Conservation (phyloP, 257 asterid genomes). For the Nemophila menziesii region DNA sequence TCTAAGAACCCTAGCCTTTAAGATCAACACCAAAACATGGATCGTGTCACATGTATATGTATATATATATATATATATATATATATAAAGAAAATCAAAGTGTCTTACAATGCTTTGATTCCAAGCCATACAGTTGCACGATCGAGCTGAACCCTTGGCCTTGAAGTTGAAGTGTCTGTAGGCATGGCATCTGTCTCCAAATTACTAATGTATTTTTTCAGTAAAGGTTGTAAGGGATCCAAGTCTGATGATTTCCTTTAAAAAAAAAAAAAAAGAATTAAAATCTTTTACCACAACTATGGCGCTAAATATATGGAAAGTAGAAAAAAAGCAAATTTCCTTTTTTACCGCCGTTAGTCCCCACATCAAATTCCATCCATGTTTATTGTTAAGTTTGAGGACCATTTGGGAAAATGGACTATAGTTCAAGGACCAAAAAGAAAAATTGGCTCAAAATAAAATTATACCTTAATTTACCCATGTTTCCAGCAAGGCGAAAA, state of each 20-base stretch:
- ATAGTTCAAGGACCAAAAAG: no score
- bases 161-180: conserved; percentile 31
- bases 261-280: conserved; percentile 11
- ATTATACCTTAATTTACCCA: conserved; percentile 78
- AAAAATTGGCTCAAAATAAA: no score
- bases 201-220: conserved; percentile 59
- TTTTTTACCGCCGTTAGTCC: no score
- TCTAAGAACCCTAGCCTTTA: conserved; percentile 91
- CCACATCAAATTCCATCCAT: no score
- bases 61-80: no score
- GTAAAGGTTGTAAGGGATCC: conserved; percentile 81
- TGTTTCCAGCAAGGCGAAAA: conserved; percentile 76
- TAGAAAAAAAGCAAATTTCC: no score
- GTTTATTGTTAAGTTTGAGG: no score
- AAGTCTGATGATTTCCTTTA: conserved; percentile 61
- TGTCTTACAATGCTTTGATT: conserved; percentile 91
- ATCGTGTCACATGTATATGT: no score
- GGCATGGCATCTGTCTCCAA: conserved; percentile 59
- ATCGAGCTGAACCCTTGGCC: conserved; percentile 89
- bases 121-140: conserved; percentile 93
- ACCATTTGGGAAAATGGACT: no score
- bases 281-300: neutral
- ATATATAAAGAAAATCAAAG: conserved; percentile 21
- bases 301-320: no score
- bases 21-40: conserved; percentile 15